Conservation (phyloP, 2,329 filamentous ascomycete species). For the Verticillium isaacii region DNA sequence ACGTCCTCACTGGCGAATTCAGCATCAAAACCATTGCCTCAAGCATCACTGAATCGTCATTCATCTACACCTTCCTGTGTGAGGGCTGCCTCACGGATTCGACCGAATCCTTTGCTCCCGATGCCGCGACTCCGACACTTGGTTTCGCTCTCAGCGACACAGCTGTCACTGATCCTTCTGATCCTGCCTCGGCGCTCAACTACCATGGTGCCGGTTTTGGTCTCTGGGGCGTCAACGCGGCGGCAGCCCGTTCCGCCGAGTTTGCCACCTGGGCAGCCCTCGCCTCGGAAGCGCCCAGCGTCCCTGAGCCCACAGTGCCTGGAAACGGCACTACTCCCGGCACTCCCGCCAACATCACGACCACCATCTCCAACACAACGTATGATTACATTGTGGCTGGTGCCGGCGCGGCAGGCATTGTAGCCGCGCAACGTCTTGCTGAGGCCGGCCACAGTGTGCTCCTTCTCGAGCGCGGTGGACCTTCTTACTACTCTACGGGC, state of each 20-base stretch:
- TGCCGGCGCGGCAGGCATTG: constrained; percentile 12
- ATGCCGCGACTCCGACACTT: constrained; percentile 6
- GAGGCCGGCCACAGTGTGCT: constrained; percentile 14
- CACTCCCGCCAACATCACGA: not conserved
- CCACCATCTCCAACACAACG: constrained; percentile 10
- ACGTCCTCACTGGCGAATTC: constrained; percentile 29
- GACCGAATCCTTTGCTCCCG: constrained; percentile 16
- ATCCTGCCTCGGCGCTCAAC: constrained; percentile 12
- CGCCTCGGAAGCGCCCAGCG: constrained; percentile 16
- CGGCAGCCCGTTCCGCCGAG: constrained; percentile 13
- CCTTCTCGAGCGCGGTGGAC: constrained; percentile 11
- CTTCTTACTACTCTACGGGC: constrained; percentile 10
- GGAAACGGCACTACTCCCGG: constrained; percentile 7
- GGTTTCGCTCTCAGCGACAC: constrained; percentile 12
- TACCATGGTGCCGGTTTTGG: constrained; percentile 15
- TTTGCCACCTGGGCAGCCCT: constrained; percentile 15
- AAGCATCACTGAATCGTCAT: constrained; percentile 40
- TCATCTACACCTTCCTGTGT: constrained; percentile 45
- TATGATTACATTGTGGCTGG: constrained; percentile 14
- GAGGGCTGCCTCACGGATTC: constrained; percentile 27
- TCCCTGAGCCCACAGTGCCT: not conserved
- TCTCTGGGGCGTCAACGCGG: constrained; percentile 14
- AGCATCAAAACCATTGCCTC: constrained; percentile 36
- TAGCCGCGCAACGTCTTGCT: constrained; percentile 8
- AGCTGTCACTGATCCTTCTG: constrained; percentile 12